Evolutionary conservation across 2,329 filamentous ascomycete genomes (phyloP).

Genomic region (Cladophialophora psammophila): DNA sequence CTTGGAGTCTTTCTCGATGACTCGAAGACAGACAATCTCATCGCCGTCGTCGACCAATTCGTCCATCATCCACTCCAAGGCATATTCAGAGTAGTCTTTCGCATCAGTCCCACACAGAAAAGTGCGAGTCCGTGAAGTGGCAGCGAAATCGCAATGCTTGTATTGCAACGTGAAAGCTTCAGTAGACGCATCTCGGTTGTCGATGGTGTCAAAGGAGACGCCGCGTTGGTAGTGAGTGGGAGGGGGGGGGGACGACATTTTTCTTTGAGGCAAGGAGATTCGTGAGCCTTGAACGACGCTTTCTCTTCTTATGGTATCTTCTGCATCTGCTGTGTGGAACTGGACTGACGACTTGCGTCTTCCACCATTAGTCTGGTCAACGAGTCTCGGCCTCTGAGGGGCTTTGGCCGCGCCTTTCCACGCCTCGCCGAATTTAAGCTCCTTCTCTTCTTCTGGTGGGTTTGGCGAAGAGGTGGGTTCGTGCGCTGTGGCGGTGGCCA

Average conservation of each 20-base stretch:
- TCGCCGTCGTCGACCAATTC: conserved; percentile 93
- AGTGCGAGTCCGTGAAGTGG: conserved; percentile 79
- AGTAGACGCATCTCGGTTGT: conserved; percentile 70
- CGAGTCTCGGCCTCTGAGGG: conserved; percentile 26
- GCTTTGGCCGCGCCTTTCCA: conserved; percentile 37
- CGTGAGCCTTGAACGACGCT: conserved; percentile 36
- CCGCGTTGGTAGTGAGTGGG: conserved; percentile 69
- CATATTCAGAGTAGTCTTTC: conserved; percentile 90
- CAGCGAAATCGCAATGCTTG: conserved; percentile 85
- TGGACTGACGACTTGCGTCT: conserved; percentile 40
- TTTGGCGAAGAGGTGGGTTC: conserved; percentile 14
- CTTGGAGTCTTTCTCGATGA: conserved; percentile 82
- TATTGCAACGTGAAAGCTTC: conserved; percentile 83
- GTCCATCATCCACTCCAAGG: conserved; percentile 89
- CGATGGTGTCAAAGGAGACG: conserved; percentile 78
- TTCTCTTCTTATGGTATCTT: conserved; percentile 40
- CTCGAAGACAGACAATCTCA: conserved; percentile 87
- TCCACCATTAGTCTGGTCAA: conserved; percentile 23
- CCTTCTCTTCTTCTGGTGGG: conserved; percentile 35
- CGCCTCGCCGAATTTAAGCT: conserved; percentile 38
- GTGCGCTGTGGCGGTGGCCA: conserved; percentile 28
- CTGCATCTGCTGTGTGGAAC: conserved; percentile 40
- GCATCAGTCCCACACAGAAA: conserved; percentile 92
- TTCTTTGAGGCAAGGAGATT: conserved; percentile 31
- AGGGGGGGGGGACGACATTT: conserved; percentile 50